These are phyloP conservation scores for Triticum aestivum DNA, from an alignment of 176 grass and related monocot species.

Conservation along the genomic window IWGSC_CS_RefSeq_v2.1 NC_057796.1:58156453-58156952, in stretches of 20 bases:
- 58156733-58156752: not conserved
- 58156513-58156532: not conserved
- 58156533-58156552: not conserved
- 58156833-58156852: not conserved
- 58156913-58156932: not conserved
- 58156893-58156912: not conserved
- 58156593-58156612: not conserved
- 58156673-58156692: not conserved
- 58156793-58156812: not conserved
- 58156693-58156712: constrained; percentile 1
- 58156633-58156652: not conserved
- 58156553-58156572: not conserved
- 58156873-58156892: not conserved
- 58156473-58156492: not conserved
- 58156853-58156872: not conserved
- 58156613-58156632: not conserved
- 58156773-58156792: not conserved
- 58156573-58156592: not conserved
- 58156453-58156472: not conserved
- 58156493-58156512: not conserved
- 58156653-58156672: not conserved
- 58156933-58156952: not conserved
- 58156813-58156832: no score
- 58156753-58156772: not conserved
- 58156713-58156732: no score